These are phyloP conservation scores for Yarrowia sp. DNA, from an alignment of 805 yeast species.

Conservation along the genomic window DNA sequence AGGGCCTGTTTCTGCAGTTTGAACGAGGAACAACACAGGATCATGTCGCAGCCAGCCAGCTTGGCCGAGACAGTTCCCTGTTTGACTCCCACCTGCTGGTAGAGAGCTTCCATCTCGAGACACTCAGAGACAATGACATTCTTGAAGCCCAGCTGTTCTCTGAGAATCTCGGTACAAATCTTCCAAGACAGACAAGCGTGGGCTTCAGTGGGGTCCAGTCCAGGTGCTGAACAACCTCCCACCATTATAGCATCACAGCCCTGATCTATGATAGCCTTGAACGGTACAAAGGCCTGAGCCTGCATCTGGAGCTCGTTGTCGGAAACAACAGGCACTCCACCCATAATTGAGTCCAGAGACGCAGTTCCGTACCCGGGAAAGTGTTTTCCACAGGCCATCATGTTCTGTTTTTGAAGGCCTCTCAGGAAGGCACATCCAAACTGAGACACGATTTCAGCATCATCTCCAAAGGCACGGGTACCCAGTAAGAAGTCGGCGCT, in stretches of 20 bases:
- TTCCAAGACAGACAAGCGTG: slow-evolving; percentile 68
- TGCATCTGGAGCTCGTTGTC: slow-evolving; percentile 27
- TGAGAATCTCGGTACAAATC: slow-evolving; percentile 58
- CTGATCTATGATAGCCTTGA: slow-evolving; percentile 11
- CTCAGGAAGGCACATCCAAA: slow-evolving; percentile 59
- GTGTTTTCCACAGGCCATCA: slow-evolving; percentile 65
- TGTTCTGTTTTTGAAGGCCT: slow-evolving; percentile 62
- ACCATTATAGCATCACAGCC: slow-evolving; percentile 50
- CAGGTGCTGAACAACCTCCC: slow-evolving; percentile 71
- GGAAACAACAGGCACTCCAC: slow-evolving; percentile 61
- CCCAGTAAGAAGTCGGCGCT: slow-evolving; percentile 58
- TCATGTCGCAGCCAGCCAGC: slow-evolving; percentile 70
- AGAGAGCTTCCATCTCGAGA: slow-evolving; percentile 66
- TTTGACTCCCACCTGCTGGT: slow-evolving; percentile 69
- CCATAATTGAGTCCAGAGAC: slow-evolving; percentile 62
- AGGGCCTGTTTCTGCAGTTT: slow-evolving; percentile 64
- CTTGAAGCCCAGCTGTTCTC: slow-evolving; percentile 60
- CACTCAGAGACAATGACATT: slow-evolving; percentile 69
- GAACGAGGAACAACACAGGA: slow-evolving; percentile 65
- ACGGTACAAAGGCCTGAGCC: slow-evolving; percentile 20
- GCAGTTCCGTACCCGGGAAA: slow-evolving; percentile 74
- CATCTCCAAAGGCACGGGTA: slow-evolving; percentile 19
- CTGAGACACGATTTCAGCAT: slow-evolving; percentile 13
- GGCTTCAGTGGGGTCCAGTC: slow-evolving; percentile 63
- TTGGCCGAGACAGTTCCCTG: slow-evolving; percentile 69